phyloP scores from a whole-genome alignment of 2,329 filamentous ascomycete species.

The Orbilia ellipsospora region DNA sequence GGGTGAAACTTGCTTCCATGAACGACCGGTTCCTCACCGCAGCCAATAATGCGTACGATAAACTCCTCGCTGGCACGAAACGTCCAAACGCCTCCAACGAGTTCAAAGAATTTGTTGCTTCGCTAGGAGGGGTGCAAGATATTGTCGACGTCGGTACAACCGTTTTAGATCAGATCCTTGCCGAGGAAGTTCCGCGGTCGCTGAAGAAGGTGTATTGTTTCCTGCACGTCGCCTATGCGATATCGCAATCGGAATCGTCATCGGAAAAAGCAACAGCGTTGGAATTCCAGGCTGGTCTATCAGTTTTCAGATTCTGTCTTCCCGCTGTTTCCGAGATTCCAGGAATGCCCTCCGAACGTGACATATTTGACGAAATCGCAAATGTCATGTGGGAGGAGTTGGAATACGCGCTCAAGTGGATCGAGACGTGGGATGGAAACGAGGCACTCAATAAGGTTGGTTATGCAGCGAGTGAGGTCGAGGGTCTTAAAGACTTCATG shows the following conservation, averaged over 20 bases:
- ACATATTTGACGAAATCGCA: constrained; percentile 53
- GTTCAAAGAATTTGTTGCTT: constrained; percentile 48
- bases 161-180: constrained; percentile 44
- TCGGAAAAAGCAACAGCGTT: constrained; percentile 36
- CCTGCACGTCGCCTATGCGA: constrained; percentile 54
- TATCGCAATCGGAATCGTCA: constrained; percentile 43
- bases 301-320: constrained; percentile 43
- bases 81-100: constrained; percentile 41
- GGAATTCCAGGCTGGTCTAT: constrained; percentile 49
- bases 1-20: constrained; percentile 40
- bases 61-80: constrained; percentile 28
- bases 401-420: constrained; percentile 51
- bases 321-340: constrained; percentile 38
- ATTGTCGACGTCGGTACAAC: constrained; percentile 45
- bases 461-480: constrained; percentile 42
- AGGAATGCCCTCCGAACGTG: constrained; percentile 46
- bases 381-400: constrained; percentile 54
- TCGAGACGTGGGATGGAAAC: constrained; percentile 50
- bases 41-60: constrained; percentile 44
- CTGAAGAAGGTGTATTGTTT: constrained; percentile 52
- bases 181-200: constrained; percentile 39
- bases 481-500: constrained; percentile 48
- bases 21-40: constrained; percentile 39
- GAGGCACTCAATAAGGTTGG: constrained; percentile 42
- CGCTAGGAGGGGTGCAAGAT: constrained; percentile 38